phyloP scores from a whole-genome alignment of 1,284 basidiomycete genomes.

The Malassezia japonica region DNA sequence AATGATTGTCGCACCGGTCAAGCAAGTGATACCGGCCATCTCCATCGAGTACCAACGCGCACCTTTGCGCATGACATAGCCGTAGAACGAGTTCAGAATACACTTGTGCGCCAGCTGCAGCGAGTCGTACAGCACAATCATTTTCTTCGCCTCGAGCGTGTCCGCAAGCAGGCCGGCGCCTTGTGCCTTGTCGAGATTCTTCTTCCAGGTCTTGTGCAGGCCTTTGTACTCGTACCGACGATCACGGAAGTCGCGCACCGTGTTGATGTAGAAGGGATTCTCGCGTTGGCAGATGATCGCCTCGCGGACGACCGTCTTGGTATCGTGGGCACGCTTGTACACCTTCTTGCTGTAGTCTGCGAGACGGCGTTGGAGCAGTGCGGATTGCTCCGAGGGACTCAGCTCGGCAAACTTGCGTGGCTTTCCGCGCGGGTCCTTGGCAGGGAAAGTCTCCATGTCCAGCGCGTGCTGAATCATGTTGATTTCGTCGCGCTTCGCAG shows the following conservation, averaged over 20 bases:
- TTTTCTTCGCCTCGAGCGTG: slow-evolving; percentile 93
- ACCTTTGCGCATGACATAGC: slow-evolving; percentile 99
- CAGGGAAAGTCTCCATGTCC: slow-evolving; percentile 85
- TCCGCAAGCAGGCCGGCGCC: slow-evolving; percentile 56
- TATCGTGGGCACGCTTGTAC: slow-evolving; percentile 98
- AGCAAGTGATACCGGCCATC: slow-evolving; percentile 98
- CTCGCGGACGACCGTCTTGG: slow-evolving; percentile 84
- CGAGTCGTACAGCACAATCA: slow-evolving; percentile 99
- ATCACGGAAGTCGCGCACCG: slow-evolving; percentile 92
- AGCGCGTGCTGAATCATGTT: slow-evolving; percentile 98
- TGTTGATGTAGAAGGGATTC: slow-evolving; percentile 99
- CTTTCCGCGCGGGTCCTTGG: slow-evolving; percentile 64
- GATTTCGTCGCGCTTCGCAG: slow-evolving; percentile 91
- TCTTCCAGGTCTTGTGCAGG: slow-evolving; percentile 98
- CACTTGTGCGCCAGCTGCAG: slow-evolving; percentile 99
- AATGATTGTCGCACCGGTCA: slow-evolving; percentile 97
- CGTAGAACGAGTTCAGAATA: slow-evolving; percentile 99
- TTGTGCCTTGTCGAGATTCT: slow-evolving; percentile 74
- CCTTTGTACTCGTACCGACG: slow-evolving; percentile 99
- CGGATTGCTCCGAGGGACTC: slow-evolving; percentile 74
- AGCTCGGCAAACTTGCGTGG: slow-evolving; percentile 77
- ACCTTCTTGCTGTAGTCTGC: slow-evolving; percentile 98
- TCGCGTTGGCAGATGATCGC: slow-evolving; percentile 96
- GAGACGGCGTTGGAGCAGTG: slow-evolving; percentile 85
- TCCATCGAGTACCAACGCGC: slow-evolving; percentile 99